Evolutionary conservation across 768 basidiomycete genomes (phyloP).

Genomic region (Hypholoma fasciculare): DNA sequence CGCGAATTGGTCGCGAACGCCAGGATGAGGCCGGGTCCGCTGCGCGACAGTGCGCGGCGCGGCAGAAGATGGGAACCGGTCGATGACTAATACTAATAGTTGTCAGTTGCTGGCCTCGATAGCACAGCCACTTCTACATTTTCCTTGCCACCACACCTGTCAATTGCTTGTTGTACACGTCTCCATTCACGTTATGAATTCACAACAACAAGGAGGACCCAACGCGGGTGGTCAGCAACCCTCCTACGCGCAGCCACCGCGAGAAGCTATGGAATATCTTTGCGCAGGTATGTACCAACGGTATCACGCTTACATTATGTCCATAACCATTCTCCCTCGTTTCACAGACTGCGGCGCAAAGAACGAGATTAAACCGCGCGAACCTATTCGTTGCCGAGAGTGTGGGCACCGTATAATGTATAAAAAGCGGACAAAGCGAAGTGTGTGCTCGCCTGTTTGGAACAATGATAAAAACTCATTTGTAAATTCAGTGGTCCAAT

Average conservation of each 20-base stretch:
- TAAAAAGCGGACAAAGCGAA: constrained; percentile 93
- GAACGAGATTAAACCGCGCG: constrained; percentile 87
- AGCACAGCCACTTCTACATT: constrained; percentile 6
- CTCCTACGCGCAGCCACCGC: constrained; percentile 38
- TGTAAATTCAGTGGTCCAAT: constrained; percentile 66
- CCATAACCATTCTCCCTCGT: background rate
- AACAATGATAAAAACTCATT: constrained; percentile 9
- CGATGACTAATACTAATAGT: background rate
- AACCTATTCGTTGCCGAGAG: constrained; percentile 94
- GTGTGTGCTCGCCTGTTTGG: constrained; percentile 48
- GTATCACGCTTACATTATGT: background rate
- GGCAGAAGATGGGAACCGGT: background rate
- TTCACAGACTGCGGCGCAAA: constrained; percentile 83
- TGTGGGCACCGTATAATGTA: constrained; percentile 99
- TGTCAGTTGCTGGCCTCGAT: background rate
- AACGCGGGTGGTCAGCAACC: constrained; percentile 14
- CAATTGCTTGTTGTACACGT: background rate
- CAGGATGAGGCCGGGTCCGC: background rate
- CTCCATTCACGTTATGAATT: constrained; percentile 16
- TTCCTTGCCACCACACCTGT: background rate
- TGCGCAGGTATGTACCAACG: constrained; percentile 67
- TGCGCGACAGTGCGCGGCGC: background rate
- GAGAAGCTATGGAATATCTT: constrained; percentile 79
- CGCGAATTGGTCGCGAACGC: background rate
- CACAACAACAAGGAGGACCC: constrained; percentile 14